phyloP scores from a whole-genome alignment of 208 protist species.

The Trypanosoma melophagium region DNA sequence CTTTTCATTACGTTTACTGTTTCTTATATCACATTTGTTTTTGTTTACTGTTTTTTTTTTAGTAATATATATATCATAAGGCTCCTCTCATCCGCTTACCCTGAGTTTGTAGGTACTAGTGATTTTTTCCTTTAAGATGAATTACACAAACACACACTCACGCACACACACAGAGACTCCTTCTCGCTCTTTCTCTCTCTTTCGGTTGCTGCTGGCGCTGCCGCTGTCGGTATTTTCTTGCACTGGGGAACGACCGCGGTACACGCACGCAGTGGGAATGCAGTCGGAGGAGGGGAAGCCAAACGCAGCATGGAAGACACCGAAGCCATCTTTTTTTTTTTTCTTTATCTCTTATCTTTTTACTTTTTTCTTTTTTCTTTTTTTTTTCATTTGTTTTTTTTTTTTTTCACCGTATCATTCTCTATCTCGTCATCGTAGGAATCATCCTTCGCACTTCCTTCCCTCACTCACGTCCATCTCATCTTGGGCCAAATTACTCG shows the following conservation, averaged over 20 bases:
- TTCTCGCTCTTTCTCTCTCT: not conserved
- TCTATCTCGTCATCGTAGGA: not conserved
- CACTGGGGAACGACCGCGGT: too few species aligned
- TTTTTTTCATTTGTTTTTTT: slow-evolving; percentile 8
- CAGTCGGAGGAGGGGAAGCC: too few species aligned
- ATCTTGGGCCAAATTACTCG: slow-evolving; percentile 10
- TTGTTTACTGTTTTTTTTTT: slow-evolving; percentile 8
- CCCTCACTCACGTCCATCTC: not conserved
- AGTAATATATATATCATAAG: not conserved
- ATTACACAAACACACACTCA: not conserved
- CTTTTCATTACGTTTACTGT: too few species aligned
- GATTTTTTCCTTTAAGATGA: not conserved
- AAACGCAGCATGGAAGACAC: too few species aligned
- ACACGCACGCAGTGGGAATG: too few species aligned
- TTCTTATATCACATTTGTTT: not conserved
- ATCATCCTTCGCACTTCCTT: not conserved
- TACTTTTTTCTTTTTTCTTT: not conserved
- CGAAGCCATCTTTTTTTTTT: not conserved
- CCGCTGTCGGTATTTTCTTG: too few species aligned
- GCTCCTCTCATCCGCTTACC: too few species aligned
- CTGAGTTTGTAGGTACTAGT: too few species aligned
- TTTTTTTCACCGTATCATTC: not conserved
- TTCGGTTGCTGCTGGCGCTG: too few species aligned
- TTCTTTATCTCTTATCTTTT: slow-evolving; percentile 1
- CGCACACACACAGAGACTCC: not conserved